Conservation (phyloP, 2,329 filamentous ascomycete genomes). For the Hymenoscyphus fructigenus region DNA sequence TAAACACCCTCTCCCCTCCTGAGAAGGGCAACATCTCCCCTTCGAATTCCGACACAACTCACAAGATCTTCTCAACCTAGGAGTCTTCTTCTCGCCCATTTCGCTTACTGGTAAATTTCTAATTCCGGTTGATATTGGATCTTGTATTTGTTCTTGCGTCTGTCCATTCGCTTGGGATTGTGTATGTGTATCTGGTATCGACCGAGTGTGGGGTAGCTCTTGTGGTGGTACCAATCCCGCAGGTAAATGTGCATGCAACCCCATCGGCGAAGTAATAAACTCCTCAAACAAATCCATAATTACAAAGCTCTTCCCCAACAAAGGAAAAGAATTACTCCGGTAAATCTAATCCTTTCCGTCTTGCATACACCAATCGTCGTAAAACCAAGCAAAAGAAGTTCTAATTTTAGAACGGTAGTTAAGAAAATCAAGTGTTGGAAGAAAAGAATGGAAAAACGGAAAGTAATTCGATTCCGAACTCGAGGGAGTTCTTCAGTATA, state of each 20-base stretch:
- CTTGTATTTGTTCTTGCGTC: background rate
- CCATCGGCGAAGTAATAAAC: background rate
- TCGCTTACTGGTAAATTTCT: background rate
- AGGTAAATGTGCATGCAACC: background rate
- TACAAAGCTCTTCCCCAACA: background rate
- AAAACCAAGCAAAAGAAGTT: no score
- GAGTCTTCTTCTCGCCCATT: slow-evolving; percentile 2
- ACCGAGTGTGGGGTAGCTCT: background rate
- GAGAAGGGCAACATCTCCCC: slow-evolving; percentile 51
- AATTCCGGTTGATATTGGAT: background rate
- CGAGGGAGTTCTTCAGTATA: no score
- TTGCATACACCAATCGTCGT: no score
- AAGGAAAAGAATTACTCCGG: background rate
- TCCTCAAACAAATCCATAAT: slow-evolving; percentile 11
- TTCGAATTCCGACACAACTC: slow-evolving; percentile 55
- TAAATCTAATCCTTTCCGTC: no score
- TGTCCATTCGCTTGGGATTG: background rate
- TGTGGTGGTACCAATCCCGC: background rate
- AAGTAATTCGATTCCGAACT: no score
- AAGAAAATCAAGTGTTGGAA: no score
- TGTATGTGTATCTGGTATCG: background rate
- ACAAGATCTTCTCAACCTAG: slow-evolving; percentile 39
- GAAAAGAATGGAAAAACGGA: no score
- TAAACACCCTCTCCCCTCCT: slow-evolving; percentile 49
- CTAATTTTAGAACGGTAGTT: no score